A percentile compares a stretch with the other conserved stretches of the same genome.
Evolutionary conservation across 371 early-diverging fungal species (phyloP).

Genomic region (Apophysomyces variabilis): DNA sequence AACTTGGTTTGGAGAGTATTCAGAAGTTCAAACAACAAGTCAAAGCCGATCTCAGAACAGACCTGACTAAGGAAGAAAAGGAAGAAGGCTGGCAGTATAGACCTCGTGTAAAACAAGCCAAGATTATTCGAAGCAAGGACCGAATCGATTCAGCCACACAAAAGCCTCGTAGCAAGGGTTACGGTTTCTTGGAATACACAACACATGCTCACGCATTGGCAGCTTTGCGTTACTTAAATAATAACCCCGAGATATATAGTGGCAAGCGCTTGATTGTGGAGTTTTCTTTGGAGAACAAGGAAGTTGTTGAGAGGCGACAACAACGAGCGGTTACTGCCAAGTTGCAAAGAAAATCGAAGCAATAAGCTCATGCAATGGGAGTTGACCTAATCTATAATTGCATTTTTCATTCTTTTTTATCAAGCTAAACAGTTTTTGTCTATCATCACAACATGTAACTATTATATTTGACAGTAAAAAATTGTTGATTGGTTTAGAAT

Average conservation of each 20-base stretch:
- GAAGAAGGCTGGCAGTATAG: constrained; percentile 74
- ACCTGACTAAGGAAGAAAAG: constrained; percentile 74
- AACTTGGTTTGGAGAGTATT: constrained; percentile 67
- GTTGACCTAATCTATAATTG: background rate
- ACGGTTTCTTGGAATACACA: constrained; percentile 90
- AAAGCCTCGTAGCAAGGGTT: constrained; percentile 81
- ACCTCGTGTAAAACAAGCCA: constrained; percentile 78
- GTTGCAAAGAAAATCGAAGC: no score
- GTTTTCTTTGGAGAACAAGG: constrained; percentile 91
- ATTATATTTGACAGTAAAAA: no score
- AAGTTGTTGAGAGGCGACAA: constrained; percentile 74
- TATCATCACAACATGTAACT: no score
- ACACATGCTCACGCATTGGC: constrained; percentile 91
- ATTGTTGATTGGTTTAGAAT: no score
- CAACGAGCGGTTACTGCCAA: background rate
- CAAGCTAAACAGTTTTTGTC: background rate
- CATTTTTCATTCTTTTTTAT: background rate
- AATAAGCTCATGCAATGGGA: no score
- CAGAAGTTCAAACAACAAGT: constrained; percentile 85
- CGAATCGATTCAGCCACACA: constrained; percentile 74
- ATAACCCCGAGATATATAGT: constrained; percentile 74
- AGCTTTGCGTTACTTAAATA: constrained; percentile 90
- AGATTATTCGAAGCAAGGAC: constrained; percentile 81
- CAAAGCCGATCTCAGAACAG: constrained; percentile 63
- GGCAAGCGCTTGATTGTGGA: constrained; percentile 79